phyloP scores from a whole-genome alignment of 305 asterid genomes.

The Caryopteris hybrid region DNA sequence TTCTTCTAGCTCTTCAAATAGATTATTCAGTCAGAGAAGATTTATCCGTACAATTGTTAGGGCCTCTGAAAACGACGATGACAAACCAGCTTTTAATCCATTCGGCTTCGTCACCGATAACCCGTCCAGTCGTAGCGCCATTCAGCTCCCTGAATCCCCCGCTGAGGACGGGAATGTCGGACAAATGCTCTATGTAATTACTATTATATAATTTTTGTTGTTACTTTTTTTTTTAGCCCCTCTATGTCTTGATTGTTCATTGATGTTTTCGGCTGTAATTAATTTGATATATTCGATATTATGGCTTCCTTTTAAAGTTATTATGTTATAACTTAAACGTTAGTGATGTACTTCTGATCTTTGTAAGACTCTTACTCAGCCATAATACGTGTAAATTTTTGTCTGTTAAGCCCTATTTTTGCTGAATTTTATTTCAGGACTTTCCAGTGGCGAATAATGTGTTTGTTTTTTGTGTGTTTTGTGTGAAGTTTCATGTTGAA shows the following conservation, averaged over 20 bases:
- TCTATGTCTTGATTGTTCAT: background rate
- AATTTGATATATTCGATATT: background rate
- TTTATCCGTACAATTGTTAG: constrained; percentile 31
- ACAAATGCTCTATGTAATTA: constrained; percentile 78
- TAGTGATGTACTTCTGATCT: background rate
- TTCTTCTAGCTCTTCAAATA: constrained; percentile 23
- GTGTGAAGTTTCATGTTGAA: background rate
- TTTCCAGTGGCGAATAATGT: too few relatives aligned
- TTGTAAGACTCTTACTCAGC: background rate
- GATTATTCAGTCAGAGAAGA: constrained; percentile 25
- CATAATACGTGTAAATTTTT: background rate
- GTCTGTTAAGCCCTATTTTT: too few relatives aligned
- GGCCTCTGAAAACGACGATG: constrained; percentile 71
- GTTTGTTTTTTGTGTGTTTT: too few relatives aligned
- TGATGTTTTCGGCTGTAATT: background rate
- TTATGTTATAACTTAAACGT: background rate
- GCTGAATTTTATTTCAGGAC: background rate
- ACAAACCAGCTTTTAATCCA: constrained; percentile 71
- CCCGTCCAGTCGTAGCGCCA: constrained; percentile 85
- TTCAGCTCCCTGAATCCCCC: constrained; percentile 88
- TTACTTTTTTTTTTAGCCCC: background rate
- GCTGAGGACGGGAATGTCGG: constrained; percentile 99
- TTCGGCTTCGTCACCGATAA: constrained; percentile 95
- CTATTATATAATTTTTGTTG: background rate
- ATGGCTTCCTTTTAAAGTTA: background rate